Percentiles rank a stretch among this genome's conserved stretches.
phyloP scores from a whole-genome alignment of 345 rosid genomes.

The Garcia nutans region DNA sequence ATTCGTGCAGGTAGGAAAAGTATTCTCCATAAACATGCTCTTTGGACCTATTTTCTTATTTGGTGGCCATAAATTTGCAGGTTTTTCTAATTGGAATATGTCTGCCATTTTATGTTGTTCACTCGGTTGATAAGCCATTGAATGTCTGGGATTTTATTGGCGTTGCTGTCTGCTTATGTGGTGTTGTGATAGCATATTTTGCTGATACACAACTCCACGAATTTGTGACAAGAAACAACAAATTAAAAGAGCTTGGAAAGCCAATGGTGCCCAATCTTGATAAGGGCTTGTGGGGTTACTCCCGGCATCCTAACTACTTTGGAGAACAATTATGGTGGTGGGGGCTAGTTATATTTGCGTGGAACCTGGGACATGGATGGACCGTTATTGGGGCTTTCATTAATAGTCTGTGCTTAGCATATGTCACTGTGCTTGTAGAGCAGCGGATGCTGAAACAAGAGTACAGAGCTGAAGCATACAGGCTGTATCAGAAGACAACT shows the following conservation, averaged over 20 bases:
- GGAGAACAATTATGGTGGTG: constrained; percentile 99
- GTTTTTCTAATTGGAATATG: constrained; percentile 76
- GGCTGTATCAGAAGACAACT: constrained; percentile 81
- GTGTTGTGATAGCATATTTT: constrained; percentile 65
- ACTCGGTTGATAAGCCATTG: constrained; percentile 60
- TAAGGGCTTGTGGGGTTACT: constrained; percentile 73
- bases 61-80: constrained; percentile 38
- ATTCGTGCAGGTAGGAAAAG: background rate
- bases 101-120: constrained; percentile 65
- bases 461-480: constrained; percentile 79
- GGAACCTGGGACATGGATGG: constrained; percentile 88
- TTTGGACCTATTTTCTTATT: constrained; percentile 3
- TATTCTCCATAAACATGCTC: background rate
- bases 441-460: constrained; percentile 71
- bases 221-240: constrained; percentile 60
- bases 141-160: constrained; percentile 66
- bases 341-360: constrained; percentile 80
- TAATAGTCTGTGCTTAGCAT: constrained; percentile 71
- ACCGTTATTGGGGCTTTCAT: constrained; percentile 59
- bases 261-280: constrained; percentile 68
- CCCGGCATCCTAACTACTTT: constrained; percentile 93
- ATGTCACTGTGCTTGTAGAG: constrained; percentile 82
- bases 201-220: constrained; percentile 86
- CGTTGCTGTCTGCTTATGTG: constrained; percentile 51
- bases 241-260: constrained; percentile 72